Evolutionary conservation across 164 flowering plant genomes (phyloP).

Genomic region (Berberis vulgaris): DNA sequence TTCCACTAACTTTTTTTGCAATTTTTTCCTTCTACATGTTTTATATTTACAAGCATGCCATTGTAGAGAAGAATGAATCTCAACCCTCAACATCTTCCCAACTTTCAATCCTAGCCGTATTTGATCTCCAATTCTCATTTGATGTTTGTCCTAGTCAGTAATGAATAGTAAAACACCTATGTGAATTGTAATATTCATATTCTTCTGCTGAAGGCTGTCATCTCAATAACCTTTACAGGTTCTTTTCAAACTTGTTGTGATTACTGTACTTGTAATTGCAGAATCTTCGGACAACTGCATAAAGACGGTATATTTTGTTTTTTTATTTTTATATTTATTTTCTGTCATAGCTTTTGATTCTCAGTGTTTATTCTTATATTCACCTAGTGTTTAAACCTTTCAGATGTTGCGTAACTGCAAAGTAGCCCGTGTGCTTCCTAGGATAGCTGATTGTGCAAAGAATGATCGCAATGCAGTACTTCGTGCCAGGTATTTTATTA

Average conservation of each 20-base stretch:
- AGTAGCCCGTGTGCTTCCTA: constrained; percentile 86
- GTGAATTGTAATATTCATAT: neutral
- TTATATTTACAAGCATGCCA: no score
- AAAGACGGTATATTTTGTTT: constrained; percentile 56
- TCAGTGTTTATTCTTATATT: neutral
- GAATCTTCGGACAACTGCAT: constrained; percentile 99
- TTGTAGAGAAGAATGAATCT: no score
- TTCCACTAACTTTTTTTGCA: no score
- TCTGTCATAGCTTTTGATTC: neutral
- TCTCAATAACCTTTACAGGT: constrained; percentile 40
- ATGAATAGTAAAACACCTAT: no score
- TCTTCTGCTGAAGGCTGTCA: constrained; percentile 41
- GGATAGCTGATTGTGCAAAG: constrained; percentile 86
- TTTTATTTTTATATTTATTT: neutral
- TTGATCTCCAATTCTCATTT: no score
- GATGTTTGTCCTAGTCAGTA: no score
- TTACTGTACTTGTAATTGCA: constrained; percentile 95
- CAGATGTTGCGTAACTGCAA: constrained; percentile 99
- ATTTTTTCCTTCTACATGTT: no score
- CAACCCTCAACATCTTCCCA: no score
- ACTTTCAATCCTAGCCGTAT: no score
- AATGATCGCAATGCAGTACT: constrained; percentile 86
- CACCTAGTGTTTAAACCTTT: constrained; percentile 2
- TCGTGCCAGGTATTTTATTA: constrained; percentile 69
- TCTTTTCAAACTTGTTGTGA: constrained; percentile 98